Base-by-base conservation (phyloP, 768 basidiomycete genomes). In the Termitomyces sp. region DNA sequence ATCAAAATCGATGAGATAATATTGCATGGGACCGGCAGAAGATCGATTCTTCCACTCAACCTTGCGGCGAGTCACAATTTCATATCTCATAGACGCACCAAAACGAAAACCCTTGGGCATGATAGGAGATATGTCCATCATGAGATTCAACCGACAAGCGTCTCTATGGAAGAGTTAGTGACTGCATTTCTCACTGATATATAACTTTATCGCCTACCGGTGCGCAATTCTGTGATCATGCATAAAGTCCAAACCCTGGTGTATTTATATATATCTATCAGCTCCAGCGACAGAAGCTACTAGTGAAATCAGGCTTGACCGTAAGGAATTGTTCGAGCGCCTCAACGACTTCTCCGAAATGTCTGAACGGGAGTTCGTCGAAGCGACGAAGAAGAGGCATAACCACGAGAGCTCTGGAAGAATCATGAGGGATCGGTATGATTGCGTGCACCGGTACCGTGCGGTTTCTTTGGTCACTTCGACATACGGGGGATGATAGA, bases 1-100 rank as follows among this genome's bases (percentile, higher is more conserved):
- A 3, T 31, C 50, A 29, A 51, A 51, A 22, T 51, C 55, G 40
- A 38, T 23, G 44, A 59, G 16, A 27, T 50, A 3, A 50, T 52
- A 16, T 53, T 67, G 0, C 11, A 35, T 3, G 15, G 49, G 31
- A 50, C 68, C 5, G 18, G 62, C 10, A 31, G 57, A 3, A 12
- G 40, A 41, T 41, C 40, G 11, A 41, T 9, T 41, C 22, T 41
- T 41, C 40, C 40, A 41, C 10, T 41, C 7, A 5, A 41, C 20
- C 40, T 41, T 4, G 22, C 20, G 22, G 12, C 15, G 22, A 41
- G 40, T 22, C 20, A 41, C 23, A 11, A 22, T 12, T 11, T 41
- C 40, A 20, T 41, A 13, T 23, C 23, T 41, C 5, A 9, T 4
- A 5, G 22, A 9, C 40, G 4, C 22, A 4, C 40, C 40, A 23